phyloP scores from a whole-genome alignment of 108 stramenopile genomes.

The Tribonema minus region DNA sequence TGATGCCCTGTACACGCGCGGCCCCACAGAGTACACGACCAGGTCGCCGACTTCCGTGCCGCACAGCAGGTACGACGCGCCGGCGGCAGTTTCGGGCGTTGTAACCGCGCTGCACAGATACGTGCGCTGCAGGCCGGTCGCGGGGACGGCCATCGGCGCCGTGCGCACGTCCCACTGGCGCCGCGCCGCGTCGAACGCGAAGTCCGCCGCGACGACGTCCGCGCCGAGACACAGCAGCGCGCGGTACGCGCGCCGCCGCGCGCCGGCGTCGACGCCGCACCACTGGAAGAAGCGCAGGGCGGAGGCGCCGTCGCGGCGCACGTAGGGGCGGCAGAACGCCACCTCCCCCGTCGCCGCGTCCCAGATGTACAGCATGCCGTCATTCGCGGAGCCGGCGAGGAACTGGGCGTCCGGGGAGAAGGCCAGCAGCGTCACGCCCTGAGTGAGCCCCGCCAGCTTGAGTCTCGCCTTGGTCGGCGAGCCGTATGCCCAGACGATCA shows the following conservation, averaged over 20 bases:
- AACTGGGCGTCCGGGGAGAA: conserved; percentile 57
- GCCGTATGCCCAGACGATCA: conserved; percentile 15
- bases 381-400: conserved; percentile 48
- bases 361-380: conserved; percentile 56
- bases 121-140: conserved; percentile 36
- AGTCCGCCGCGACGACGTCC: conserved; percentile 9
- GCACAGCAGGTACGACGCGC: conserved; percentile 39
- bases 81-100: too few species aligned
- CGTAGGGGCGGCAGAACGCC: too few species aligned
- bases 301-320: too few species aligned
- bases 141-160: conserved; percentile 36
- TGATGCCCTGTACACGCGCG: conserved; percentile 34
- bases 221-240: conserved; percentile 5
- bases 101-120: conserved; percentile 21
- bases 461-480: not conserved
- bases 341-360: conserved; percentile 60
- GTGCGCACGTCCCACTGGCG: conserved; percentile 47
- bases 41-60: conserved; percentile 57
- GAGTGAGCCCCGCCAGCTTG: not conserved
- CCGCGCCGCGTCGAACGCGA: conserved; percentile 44
- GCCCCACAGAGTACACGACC: conserved; percentile 34
- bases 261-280: conserved; percentile 2
- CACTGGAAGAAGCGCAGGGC: conserved; percentile 39
- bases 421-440: conserved; percentile 33
- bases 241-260: conserved; percentile 8